These are phyloP conservation scores for Penicillium bialowiezense DNA, from an alignment of 495 filamentous ascomycete genomes.

Conservation along the genomic window DNA sequence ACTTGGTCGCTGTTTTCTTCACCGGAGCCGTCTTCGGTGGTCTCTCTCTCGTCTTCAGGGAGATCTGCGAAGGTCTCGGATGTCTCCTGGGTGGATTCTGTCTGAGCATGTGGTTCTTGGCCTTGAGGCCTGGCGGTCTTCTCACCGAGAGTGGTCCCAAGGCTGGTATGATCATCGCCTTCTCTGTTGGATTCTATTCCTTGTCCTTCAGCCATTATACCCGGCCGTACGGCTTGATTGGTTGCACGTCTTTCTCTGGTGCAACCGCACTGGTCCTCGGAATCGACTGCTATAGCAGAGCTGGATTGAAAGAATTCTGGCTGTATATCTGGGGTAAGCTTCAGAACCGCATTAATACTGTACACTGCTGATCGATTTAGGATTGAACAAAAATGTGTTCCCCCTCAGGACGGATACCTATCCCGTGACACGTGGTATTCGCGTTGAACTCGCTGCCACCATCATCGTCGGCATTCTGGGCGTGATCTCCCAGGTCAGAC, in stretches of 20 bases:
- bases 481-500: slow-evolving; percentile 75
- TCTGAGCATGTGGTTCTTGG: slow-evolving; percentile 87
- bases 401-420: slow-evolving; percentile 72
- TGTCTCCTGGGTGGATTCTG: slow-evolving; percentile 88
- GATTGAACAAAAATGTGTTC: slow-evolving; percentile 75
- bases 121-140: slow-evolving; percentile 73
- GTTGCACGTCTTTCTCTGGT: slow-evolving; percentile 73
- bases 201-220: slow-evolving; percentile 80
- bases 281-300: slow-evolving; percentile 86
- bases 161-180: slow-evolving; percentile 70
- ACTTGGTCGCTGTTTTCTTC: slow-evolving; percentile 74
- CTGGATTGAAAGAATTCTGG: slow-evolving; percentile 95
- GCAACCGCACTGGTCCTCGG: slow-evolving; percentile 76
- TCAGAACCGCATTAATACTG: not conserved
- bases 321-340: slow-evolving; percentile 81
- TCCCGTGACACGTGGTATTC: slow-evolving; percentile 82
- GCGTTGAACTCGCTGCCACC: slow-evolving; percentile 77
- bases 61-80: slow-evolving; percentile 82
- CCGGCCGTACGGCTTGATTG: slow-evolving; percentile 72
- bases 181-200: slow-evolving; percentile 64
- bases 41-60: slow-evolving; percentile 73
- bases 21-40: slow-evolving; percentile 77
- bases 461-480: slow-evolving; percentile 72
- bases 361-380: slow-evolving; percentile 32
- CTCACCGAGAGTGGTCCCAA: slow-evolving; percentile 59